Percentiles rank a stretch among this genome's conserved stretches.
These are phyloP conservation scores for Hura crepitans DNA, from an alignment of 441 rosid species.

Conservation along the genomic window DNA sequence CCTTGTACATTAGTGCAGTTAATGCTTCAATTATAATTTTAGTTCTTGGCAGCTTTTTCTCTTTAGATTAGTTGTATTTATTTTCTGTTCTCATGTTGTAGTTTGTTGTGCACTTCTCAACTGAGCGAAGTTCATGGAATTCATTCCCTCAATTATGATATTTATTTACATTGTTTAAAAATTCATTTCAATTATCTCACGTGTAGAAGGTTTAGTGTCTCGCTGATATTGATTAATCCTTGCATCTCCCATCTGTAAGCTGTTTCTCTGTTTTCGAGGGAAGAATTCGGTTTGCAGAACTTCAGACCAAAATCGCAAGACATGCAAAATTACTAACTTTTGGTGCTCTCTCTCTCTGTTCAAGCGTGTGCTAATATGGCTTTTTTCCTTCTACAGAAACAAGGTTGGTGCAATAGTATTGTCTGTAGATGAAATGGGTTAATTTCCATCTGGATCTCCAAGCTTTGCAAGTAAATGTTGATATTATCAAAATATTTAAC, in stretches of 20 bases:
- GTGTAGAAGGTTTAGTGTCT: neutral
- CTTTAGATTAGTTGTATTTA: neutral
- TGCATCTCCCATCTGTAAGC: neutral
- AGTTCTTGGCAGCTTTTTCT: slow-evolving; percentile 25
- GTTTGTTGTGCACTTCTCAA: neutral
- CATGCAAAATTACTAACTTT: neutral
- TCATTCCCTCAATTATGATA: neutral
- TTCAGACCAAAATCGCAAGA: neutral
- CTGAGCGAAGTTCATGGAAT: neutral
- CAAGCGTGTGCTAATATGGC: neutral
- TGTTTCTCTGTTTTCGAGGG: neutral
- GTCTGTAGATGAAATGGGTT: too few relatives aligned
- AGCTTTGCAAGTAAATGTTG: too few relatives aligned
- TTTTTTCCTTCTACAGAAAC: neutral
- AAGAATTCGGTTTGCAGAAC: neutral
- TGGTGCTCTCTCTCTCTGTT: neutral
- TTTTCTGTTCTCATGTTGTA: neutral
- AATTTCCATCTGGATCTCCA: too few relatives aligned
- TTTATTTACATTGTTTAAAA: neutral
- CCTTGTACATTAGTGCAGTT: slow-evolving; percentile 51
- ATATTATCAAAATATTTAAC: too few relatives aligned
- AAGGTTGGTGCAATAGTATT: neutral
- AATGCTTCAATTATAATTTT: slow-evolving; percentile 46
- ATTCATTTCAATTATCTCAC: neutral
- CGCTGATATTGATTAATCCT: neutral